These are phyloP conservation scores for Stagonosporopsis tanaceti DNA, from an alignment of 2,329 filamentous ascomycete species.

Conservation along the genomic window DNA sequence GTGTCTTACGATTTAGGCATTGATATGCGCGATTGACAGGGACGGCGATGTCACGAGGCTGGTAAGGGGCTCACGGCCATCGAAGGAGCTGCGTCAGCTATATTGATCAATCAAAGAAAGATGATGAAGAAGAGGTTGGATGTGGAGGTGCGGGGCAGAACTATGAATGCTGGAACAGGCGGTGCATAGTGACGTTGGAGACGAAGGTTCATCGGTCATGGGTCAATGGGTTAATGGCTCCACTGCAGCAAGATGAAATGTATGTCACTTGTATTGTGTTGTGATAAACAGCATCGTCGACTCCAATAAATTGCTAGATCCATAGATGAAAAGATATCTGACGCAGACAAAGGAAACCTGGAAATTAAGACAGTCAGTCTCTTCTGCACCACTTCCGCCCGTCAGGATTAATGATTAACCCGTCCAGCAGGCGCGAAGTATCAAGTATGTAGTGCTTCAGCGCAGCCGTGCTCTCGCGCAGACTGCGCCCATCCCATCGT, in stretches of 20 bases:
- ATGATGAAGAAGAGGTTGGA: conserved; percentile 5
- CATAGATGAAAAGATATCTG: conserved; percentile 6
- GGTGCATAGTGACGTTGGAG: conserved; percentile 7
- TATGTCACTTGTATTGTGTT: neutral
- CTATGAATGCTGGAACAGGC: neutral
- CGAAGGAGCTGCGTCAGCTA: conserved; percentile 9
- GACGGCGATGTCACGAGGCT: conserved; percentile 17
- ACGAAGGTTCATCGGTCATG: no score
- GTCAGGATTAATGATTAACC: conserved; percentile 20
- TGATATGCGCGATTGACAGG: conserved; percentile 18
- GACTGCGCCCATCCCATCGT: neutral
- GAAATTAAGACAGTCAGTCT: neutral
- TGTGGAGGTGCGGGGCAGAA: conserved; percentile 18
- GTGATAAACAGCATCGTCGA: neutral
- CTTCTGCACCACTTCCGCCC: conserved; percentile 8
- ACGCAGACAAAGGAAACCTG: neutral
- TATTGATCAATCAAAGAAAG: conserved; percentile 3
- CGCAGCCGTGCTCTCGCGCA: neutral
- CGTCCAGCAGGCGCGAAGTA: conserved; percentile 22
- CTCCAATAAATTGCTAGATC: neutral
- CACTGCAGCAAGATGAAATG: neutral
- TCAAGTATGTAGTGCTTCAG: conserved; percentile 4
- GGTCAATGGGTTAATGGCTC: neutral
- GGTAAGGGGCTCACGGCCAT: conserved; percentile 4
- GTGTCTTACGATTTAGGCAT: conserved; percentile 14